Base-by-base conservation (phyloP, 257 asterid genomes). In the Plantago elongata region DNA sequence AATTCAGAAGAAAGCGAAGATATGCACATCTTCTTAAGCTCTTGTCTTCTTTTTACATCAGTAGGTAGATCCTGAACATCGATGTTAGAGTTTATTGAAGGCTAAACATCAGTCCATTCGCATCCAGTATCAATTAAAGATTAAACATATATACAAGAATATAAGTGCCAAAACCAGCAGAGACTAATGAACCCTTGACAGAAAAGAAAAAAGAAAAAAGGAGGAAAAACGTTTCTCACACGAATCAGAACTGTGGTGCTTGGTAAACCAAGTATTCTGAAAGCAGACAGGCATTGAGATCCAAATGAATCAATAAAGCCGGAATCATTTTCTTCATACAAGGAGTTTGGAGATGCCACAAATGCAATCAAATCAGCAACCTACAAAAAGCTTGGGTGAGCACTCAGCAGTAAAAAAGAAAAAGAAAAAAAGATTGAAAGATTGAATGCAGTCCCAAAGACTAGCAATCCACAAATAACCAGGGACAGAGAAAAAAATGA, bases 301-400 rank as follows among this genome's bases (percentile, higher is more conserved):
- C 96, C 99, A 85, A 89, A 93, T 45, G 96, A 78, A 82, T 93
- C 99, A 66, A 93, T 81, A 47, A 76, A 79, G 64, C 57, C 63
- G 45, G 76, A 13, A 50, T 68, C 72, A 65, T 79, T 80, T 65
- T 71, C 81, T 72, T 79, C 94, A 72, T 17, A 54, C 13, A 71
- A 42, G 68, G 84, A 74, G 68, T 73, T 78, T 2, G 93, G 76
- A 68, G 99, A 89, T 77, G 95, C 92, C 69, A 93, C 96, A 79
- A 93, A 93, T 68, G 90, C 97, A 79, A 93, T 81, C 77, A 89
- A 82, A 85, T 93, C 99, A 75, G 99, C 96, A 71, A 87, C 88
- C 99, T 93, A 70, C 47, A 69, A 49, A 42, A 27, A 18, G 55
- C 57, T 62, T 38, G 56, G 48, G 29, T 44, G 63, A 68, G 67